Percentiles rank a stretch among this genome's conserved stretches.
phyloP scores from a whole-genome alignment of 345 rosid genomes.

The Brassica juncea region DNA sequence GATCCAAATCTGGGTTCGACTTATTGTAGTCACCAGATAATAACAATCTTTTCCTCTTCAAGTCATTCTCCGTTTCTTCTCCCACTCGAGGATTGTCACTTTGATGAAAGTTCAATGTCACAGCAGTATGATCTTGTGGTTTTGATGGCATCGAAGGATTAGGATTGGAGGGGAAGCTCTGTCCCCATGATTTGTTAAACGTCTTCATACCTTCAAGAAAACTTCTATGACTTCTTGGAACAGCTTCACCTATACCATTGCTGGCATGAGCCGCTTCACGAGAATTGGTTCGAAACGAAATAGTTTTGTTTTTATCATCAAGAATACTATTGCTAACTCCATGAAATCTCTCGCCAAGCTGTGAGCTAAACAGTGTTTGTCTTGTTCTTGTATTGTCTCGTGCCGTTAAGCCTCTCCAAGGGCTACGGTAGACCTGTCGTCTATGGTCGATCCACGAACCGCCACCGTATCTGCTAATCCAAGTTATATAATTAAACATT shows the following conservation, averaged over 20 bases:
- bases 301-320: constrained; percentile 37
- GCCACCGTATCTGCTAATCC: constrained; percentile 50
- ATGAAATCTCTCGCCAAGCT: constrained; percentile 32
- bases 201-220: constrained; percentile 40
- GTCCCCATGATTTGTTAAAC: constrained; percentile 42
- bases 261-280: constrained; percentile 21
- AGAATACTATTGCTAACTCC: constrained; percentile 34
- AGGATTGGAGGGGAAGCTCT: constrained; percentile 33
- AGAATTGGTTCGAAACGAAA: constrained; percentile 33
- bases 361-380: constrained; percentile 44
- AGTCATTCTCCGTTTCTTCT: constrained; percentile 32
- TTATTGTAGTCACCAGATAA: constrained; percentile 33
- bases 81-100: constrained; percentile 23
- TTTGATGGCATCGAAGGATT: constrained; percentile 29
- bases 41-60: constrained; percentile 49
- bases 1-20: constrained; percentile 48
- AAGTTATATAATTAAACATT: neutral
- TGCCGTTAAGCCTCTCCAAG: constrained; percentile 42
- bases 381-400: constrained; percentile 41
- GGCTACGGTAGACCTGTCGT: constrained; percentile 37
- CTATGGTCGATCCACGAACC: constrained; percentile 48
- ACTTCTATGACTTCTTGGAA: constrained; percentile 35
- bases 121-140: constrained; percentile 20
- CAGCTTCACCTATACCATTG: constrained; percentile 27
- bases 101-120: constrained; percentile 16